Conservation (phyloP, 257 asterid genomes). For the Solanum sparsipilum region DNA sequence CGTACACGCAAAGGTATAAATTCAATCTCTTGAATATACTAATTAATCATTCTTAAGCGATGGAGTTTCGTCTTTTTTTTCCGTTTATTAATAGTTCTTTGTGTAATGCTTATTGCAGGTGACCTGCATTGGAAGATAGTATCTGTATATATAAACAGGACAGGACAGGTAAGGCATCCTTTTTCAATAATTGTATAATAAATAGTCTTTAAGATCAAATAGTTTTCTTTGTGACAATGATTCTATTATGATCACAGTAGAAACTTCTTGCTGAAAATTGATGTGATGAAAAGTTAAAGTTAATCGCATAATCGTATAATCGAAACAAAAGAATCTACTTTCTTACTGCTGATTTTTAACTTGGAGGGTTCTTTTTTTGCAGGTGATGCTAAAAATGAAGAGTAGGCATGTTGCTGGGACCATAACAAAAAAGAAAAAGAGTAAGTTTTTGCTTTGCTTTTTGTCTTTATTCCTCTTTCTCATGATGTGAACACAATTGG, state of each 20-base stretch:
- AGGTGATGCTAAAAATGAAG: constrained; percentile 88
- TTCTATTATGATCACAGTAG: background rate
- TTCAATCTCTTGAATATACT: background rate
- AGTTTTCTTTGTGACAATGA: background rate
- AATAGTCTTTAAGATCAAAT: background rate
- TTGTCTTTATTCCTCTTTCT: constrained; percentile 18
- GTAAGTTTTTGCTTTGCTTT: constrained; percentile 40
- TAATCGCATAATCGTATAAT: background rate
- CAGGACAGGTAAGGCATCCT: constrained; percentile 62
- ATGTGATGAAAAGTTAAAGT: constrained; percentile 10
- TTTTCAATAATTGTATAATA: constrained; percentile 1
- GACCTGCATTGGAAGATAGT: constrained; percentile 98
- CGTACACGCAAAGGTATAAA: constrained; percentile 72
- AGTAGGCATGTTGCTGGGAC: constrained; percentile 97
- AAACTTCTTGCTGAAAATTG: background rate
- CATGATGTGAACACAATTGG: constrained; percentile 50
- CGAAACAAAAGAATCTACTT: constrained; percentile 13
- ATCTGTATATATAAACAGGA: constrained; percentile 69
- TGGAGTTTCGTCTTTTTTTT: background rate
- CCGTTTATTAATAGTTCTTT: background rate
- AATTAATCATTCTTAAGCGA: background rate
- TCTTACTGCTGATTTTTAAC: constrained; percentile 13
- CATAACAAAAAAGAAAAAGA: constrained; percentile 98
- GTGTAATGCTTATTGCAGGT: constrained; percentile 37
- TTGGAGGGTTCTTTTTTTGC: constrained; percentile 14